These are phyloP conservation scores for Sclerotinia spermophila DNA, from an alignment of 2,329 filamentous ascomycete genomes.

Conservation along the genomic window DNA sequence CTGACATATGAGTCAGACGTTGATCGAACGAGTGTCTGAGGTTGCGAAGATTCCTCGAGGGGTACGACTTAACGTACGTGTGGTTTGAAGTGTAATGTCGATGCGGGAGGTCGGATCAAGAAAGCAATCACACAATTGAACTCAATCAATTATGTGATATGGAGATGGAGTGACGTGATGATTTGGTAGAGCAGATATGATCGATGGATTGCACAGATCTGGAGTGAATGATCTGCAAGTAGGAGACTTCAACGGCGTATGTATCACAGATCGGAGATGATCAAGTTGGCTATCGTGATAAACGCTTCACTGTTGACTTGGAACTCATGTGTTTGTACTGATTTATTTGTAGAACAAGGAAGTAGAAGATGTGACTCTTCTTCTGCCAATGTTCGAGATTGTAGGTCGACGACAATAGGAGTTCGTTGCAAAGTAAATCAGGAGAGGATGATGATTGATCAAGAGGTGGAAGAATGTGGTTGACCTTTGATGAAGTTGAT, in stretches of 20 bases:
- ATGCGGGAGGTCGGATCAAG: constrained; percentile 27
- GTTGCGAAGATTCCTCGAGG: constrained; percentile 26
- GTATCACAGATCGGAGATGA: constrained; percentile 22
- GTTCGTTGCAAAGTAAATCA: not conserved
- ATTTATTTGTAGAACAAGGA: constrained; percentile 42
- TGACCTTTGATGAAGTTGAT: constrained; percentile 4
- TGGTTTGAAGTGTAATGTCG: constrained; percentile 22
- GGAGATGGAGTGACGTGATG: constrained; percentile 1
- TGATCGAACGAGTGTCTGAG: constrained; percentile 34
- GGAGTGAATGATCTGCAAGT: constrained; percentile 9
- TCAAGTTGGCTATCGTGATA: constrained; percentile 38
- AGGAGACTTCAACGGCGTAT: constrained; percentile 14
- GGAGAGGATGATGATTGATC: constrained; percentile 2
- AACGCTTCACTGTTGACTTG: constrained; percentile 40
- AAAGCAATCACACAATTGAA: constrained; percentile 25
- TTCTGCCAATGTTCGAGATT: constrained; percentile 30
- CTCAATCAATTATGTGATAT: constrained; percentile 23
- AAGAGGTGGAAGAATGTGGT: constrained; percentile 3
- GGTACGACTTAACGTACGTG: constrained; percentile 14
- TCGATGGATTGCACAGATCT: constrained; percentile 16
- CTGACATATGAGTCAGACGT: constrained; percentile 36
- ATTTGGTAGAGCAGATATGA: constrained; percentile 1
- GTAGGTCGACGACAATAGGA: constrained; percentile 9
- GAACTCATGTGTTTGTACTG: constrained; percentile 42
- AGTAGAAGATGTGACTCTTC: constrained; percentile 50